phyloP scores from a whole-genome alignment of 1,284 basidiomycete genomes.

The Papiliotrema laurentii region DNA sequence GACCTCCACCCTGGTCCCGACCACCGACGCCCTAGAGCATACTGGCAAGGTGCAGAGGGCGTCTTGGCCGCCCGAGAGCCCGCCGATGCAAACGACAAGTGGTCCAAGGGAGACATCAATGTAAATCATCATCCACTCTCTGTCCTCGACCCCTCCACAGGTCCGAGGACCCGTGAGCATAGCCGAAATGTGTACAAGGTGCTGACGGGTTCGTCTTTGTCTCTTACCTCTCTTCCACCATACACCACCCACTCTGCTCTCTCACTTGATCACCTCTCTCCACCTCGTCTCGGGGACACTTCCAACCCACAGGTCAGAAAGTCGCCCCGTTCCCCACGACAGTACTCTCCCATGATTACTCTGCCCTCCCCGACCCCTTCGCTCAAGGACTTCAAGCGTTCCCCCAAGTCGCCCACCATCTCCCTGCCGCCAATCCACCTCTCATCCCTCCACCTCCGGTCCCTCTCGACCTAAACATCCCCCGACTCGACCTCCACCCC shows the following conservation, averaged over 20 bases:
- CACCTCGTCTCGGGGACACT: background rate
- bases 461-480: constrained; percentile 1
- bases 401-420: background rate
- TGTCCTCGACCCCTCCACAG: background rate
- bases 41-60: no score
- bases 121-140: background rate
- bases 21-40: no score
- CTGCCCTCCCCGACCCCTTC: background rate
- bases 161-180: background rate
- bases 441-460: background rate
- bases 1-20: no score
- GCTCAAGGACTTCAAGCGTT: background rate
- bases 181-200: background rate
- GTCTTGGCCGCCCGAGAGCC: no score
- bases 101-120: background rate
- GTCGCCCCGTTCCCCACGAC: background rate
- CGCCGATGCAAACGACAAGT: no score
- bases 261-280: background rate
- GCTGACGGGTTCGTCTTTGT: background rate
- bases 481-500: constrained; percentile 4
- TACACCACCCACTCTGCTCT: background rate
- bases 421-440: background rate
- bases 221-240: background rate
- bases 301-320: background rate
- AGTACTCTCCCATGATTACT: background rate